Evolutionary conservation across 2,329 filamentous ascomycete species (phyloP).

Genomic region (Alternaria sp.): DNA sequence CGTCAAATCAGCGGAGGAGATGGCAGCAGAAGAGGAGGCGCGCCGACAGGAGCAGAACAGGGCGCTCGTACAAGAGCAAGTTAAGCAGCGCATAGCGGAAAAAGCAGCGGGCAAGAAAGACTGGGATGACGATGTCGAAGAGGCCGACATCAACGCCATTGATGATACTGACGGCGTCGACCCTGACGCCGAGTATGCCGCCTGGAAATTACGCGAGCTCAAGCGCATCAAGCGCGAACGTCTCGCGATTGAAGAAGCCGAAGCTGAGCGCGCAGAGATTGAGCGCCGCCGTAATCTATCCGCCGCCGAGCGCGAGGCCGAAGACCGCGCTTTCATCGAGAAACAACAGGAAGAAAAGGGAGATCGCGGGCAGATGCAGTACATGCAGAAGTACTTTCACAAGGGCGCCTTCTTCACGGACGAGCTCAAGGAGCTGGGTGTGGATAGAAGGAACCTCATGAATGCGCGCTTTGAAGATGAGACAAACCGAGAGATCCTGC

Average conservation of each 20-base stretch:
- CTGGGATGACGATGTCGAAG: constrained; percentile 76
- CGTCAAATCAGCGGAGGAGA: constrained; percentile 51
- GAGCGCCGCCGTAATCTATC: constrained; percentile 88
- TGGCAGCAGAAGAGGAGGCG: constrained; percentile 60
- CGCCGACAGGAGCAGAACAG: constrained; percentile 76
- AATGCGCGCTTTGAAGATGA: constrained; percentile 86
- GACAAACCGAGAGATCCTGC: constrained; percentile 80
- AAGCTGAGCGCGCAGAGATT: constrained; percentile 86
- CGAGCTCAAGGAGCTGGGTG: constrained; percentile 75
- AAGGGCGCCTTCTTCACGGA: constrained; percentile 95
- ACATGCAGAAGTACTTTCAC: constrained; percentile 96
- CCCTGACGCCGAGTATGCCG: constrained; percentile 85
- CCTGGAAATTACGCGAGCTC: constrained; percentile 93
- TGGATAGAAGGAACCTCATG: constrained; percentile 85
- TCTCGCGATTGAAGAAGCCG: constrained; percentile 80
- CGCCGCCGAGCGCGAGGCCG: constrained; percentile 81
- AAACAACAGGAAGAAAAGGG: constrained; percentile 80
- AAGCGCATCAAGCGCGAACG: constrained; percentile 87
- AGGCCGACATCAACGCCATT: constrained; percentile 76
- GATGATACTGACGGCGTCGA: constrained; percentile 90
- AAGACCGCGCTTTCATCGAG: constrained; percentile 81
- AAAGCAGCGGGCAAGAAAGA: constrained; percentile 79
- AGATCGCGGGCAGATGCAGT: constrained; percentile 79
- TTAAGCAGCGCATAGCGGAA: constrained; percentile 80
- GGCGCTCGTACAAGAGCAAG: constrained; percentile 84